Base-by-base conservation (phyloP, 805 yeast species). In the Suhomyces prunicola region DNA sequence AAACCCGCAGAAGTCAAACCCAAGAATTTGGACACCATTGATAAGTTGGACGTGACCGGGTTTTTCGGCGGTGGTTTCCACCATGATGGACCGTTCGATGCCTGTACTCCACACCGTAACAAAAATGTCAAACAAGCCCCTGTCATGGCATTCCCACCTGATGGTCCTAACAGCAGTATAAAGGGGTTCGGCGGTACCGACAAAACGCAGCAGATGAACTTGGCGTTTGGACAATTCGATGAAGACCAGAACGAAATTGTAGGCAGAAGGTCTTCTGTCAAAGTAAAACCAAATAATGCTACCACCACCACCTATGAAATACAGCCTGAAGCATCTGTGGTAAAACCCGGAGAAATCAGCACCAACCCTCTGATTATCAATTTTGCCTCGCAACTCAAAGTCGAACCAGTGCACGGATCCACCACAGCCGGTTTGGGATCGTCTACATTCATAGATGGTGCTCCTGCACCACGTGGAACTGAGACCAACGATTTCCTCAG, bases 31-130 rank as follows among this genome's bases (percentile, higher is more conserved):
- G 99, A 93, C 65, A 90, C 96, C 4, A 94, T 94, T 61, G 99
- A 94, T 73, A 89, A 89, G 70, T 78, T 94, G 63, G 99, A 94
- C 69, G 99, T 93, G 46, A 92, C 97, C 10, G 97, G 97, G 1
- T 80, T 92, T 56, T 92, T 89, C 67, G 97, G 97, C 24, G 86
- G 89, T 47, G 90, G 96, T 2, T 94, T 94, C 79, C 99, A 94
- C 70, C 98, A 94, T 70, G 99, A 94, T 72, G 99, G 99, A 10
- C 99, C 99, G 13, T 94, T 94, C 68, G 99, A 94, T 68, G 99
- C 99, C 1, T 93, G 98, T 70, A 88, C 96, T 2, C 98, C 99
- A 6, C 97, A 90, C 69, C 85, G 98, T 68, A 94, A 94, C 71
- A 88, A 87, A 72, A 78, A 82, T 53, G 73, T 72, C 58, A 75